phyloP scores from a whole-genome alignment of 2,329 filamentous ascomycete species.

The Coniochaeta sp. region DNA sequence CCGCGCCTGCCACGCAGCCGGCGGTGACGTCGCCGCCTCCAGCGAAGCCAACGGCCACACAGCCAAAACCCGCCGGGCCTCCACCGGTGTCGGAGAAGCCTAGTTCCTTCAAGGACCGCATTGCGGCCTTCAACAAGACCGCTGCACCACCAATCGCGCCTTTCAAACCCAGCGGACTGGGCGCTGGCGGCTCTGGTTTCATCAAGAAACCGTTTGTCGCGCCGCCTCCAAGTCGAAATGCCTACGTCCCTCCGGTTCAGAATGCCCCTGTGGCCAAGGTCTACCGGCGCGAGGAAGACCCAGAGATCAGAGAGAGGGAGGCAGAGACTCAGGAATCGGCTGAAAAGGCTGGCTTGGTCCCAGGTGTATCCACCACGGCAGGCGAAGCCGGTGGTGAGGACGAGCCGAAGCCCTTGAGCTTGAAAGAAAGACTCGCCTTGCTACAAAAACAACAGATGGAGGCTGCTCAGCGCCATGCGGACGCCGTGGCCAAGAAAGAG shows the following conservation, averaged over 20 bases:
- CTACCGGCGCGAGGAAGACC: slow-evolving; percentile 84
- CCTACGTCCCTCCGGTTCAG: slow-evolving; percentile 72
- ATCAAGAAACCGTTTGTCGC: slow-evolving; percentile 97
- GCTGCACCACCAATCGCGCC: slow-evolving; percentile 81
- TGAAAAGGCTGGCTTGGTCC: slow-evolving; percentile 57
- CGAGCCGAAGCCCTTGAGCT: slow-evolving; percentile 80
- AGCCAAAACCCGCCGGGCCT: slow-evolving; percentile 41
- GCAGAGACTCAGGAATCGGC: slow-evolving; percentile 59
- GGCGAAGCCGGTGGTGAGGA: slow-evolving; percentile 58
- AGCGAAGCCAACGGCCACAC: slow-evolving; percentile 23
- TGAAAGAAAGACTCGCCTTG: slow-evolving; percentile 92
- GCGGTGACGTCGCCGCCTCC: slow-evolving; percentile 29
- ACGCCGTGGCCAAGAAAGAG: slow-evolving; percentile 72
- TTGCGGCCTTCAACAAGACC: slow-evolving; percentile 93
- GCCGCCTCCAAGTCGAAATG: slow-evolving; percentile 85
- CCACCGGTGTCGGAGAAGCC: slow-evolving; percentile 58
- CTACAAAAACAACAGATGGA: slow-evolving; percentile 92
- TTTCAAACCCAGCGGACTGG: slow-evolving; percentile 68
- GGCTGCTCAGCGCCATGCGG: slow-evolving; percentile 74
- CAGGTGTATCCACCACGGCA: slow-evolving; percentile 32
- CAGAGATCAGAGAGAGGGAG: slow-evolving; percentile 58
- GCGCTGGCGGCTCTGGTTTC: slow-evolving; percentile 57
- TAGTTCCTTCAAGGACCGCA: slow-evolving; percentile 86
- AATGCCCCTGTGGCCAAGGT: slow-evolving; percentile 65
- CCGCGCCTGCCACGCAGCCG: slow-evolving; percentile 27